Evolutionary conservation across 148 eudicot species (phyloP).

Genomic region (Cornus controversa): DNA sequence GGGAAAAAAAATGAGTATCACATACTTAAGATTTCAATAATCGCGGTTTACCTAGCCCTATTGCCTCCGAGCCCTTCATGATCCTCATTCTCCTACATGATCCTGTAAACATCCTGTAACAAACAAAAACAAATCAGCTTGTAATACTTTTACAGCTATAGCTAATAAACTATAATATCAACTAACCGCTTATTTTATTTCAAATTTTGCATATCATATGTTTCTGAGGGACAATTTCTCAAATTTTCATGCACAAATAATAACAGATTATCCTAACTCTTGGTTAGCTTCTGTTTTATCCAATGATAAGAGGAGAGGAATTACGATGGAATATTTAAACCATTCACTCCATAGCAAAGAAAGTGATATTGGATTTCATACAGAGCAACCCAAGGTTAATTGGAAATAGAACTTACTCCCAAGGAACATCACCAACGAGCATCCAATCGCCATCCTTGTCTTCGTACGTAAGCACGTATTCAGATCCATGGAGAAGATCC

Average conservation of each 20-base stretch:
- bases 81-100: constrained; percentile 60
- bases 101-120: constrained; percentile 37
- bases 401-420: constrained; percentile 39
- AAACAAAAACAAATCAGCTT: constrained; percentile 8
- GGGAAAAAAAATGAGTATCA: not conserved
- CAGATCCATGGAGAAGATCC: constrained; percentile 45
- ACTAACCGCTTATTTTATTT: not conserved
- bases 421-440: constrained; percentile 59
- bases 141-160: not conserved
- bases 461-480: constrained; percentile 50
- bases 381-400: not conserved
- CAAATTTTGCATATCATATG: not conserved
- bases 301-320: not conserved
- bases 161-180: not conserved
- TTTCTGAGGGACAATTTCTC: not conserved
- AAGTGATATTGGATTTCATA: not conserved
- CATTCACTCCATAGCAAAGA: not conserved
- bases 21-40: not conserved
- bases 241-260: not conserved
- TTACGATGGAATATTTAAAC: not conserved
- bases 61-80: constrained; percentile 65
- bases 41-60: constrained; percentile 41
- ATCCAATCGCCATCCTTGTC: constrained; percentile 58
- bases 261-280: not conserved
- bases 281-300: not conserved